These are phyloP conservation scores for Pterocarpus santalinus DNA, from an alignment of 306 rosid species.

Conservation along the genomic window DNA sequence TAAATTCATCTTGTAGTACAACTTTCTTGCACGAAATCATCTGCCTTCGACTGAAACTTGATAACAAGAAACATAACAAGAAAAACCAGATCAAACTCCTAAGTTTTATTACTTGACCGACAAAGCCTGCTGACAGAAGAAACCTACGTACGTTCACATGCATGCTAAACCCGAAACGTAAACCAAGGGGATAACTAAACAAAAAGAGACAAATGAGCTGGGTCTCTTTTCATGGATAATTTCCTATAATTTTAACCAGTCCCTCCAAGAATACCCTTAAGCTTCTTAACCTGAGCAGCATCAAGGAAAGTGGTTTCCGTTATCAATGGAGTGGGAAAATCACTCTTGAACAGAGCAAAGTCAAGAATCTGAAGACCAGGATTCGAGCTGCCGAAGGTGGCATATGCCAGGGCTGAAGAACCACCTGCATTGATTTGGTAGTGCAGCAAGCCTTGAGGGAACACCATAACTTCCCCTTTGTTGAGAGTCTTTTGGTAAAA, in stretches of 20 bases:
- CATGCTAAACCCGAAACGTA: too few relatives aligned
- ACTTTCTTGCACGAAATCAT: too few relatives aligned
- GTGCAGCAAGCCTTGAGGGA: conserved; percentile 85
- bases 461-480: conserved; percentile 79
- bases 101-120: too few relatives aligned
- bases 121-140: too few relatives aligned
- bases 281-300: conserved; percentile 68
- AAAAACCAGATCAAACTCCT: too few relatives aligned
- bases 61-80: too few relatives aligned
- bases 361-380: conserved; percentile 85
- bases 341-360: conserved; percentile 70
- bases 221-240: not conserved
- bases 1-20: too few relatives aligned
- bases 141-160: too few relatives aligned
- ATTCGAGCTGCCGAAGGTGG: conserved; percentile 67
- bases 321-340: conserved; percentile 68
- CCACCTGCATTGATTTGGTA: conserved; percentile 68
- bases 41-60: too few relatives aligned
- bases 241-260: conserved; percentile 45
- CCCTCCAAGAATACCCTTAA: conserved; percentile 91
- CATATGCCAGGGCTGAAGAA: conserved; percentile 45
- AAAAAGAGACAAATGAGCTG: too few relatives aligned
- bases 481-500: conserved; percentile 68
- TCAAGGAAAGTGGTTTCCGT: conserved; percentile 68
- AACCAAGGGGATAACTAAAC: too few relatives aligned